A percentile compares a stretch with the other conserved stretches of the same genome.
phyloP scores from a whole-genome alignment of 2,329 filamentous ascomycete genomes.

The Xylaria multiplex region DNA sequence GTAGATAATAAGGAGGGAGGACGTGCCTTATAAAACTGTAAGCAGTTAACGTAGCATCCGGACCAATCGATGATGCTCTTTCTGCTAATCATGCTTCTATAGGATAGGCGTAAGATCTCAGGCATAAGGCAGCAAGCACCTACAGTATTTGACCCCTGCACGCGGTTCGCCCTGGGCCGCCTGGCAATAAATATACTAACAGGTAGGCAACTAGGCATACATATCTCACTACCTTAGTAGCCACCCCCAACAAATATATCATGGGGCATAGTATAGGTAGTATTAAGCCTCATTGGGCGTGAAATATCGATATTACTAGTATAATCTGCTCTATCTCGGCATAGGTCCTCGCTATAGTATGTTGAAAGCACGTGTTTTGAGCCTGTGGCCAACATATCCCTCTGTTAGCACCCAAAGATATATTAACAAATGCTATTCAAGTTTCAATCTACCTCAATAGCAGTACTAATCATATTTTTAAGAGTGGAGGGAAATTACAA shows the following conservation, averaged over 20 bases:
- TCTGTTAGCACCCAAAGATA: background rate
- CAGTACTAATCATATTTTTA: background rate
- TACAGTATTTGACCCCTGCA: background rate
- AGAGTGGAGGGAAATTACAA: background rate
- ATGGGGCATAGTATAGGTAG: background rate
- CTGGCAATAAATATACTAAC: no score
- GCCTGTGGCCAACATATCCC: background rate
- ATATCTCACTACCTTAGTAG: background rate
- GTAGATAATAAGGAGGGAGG: background rate
- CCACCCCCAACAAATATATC: background rate
- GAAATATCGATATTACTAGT: background rate
- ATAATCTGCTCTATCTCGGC: background rate
- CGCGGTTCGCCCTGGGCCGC: background rate
- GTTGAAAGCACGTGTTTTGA: background rate
- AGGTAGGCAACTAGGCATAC: conserved; percentile 6
- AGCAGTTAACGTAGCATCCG: background rate
- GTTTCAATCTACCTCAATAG: background rate
- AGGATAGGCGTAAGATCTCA: conserved; percentile 1
- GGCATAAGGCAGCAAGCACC: background rate
- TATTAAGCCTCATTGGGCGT: background rate
- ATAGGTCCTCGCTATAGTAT: background rate
- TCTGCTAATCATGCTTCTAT: background rate
- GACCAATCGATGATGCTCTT: background rate
- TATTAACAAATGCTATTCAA: background rate
- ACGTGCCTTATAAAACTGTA: background rate